These are phyloP conservation scores for Trametes cinnabarina DNA, from an alignment of 768 basidiomycete species.

Conservation along the genomic window DNA sequence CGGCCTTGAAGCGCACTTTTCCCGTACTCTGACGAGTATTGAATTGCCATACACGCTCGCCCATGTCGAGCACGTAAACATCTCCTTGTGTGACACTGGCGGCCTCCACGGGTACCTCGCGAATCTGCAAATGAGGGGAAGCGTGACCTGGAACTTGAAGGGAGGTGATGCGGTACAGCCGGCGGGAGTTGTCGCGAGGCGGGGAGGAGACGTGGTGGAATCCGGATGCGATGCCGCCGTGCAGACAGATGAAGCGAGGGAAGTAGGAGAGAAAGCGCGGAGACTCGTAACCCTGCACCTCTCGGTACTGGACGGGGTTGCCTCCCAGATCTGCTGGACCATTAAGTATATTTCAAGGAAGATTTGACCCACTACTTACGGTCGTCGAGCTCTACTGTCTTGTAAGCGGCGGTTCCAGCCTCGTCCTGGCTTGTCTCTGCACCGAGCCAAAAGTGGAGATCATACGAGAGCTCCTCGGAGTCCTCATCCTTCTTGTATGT, in stretches of 20 bases:
- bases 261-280: slow-evolving; percentile 50
- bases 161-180: slow-evolving; percentile 50
- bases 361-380: slow-evolving; percentile 37
- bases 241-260: slow-evolving; percentile 43
- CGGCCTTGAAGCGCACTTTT: slow-evolving; percentile 59
- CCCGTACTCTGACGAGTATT: slow-evolving; percentile 55
- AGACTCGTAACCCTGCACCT: slow-evolving; percentile 60
- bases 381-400: slow-evolving; percentile 66
- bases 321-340: slow-evolving; percentile 62
- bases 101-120: slow-evolving; percentile 46
- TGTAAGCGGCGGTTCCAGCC: slow-evolving; percentile 60
- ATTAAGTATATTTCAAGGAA: too few relatives aligned
- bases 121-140: slow-evolving; percentile 34
- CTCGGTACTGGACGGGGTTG: slow-evolving; percentile 58
- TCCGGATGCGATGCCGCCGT: slow-evolving; percentile 49
- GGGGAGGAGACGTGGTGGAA: slow-evolving; percentile 48
- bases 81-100: slow-evolving; percentile 52
- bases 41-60: slow-evolving; percentile 49
- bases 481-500: slow-evolving; percentile 57
- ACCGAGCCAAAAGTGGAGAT: slow-evolving; percentile 69
- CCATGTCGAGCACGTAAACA: slow-evolving; percentile 61
- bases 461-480: slow-evolving; percentile 45
- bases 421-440: slow-evolving; percentile 59
- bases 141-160: slow-evolving; percentile 2
- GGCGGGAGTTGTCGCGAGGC: slow-evolving; percentile 44